Evolutionary conservation across 495 filamentous ascomycete genomes (phyloP), one percentile per base, ranked within the genome.

Genomic region (Lophiostoma macrostomum): DNA sequence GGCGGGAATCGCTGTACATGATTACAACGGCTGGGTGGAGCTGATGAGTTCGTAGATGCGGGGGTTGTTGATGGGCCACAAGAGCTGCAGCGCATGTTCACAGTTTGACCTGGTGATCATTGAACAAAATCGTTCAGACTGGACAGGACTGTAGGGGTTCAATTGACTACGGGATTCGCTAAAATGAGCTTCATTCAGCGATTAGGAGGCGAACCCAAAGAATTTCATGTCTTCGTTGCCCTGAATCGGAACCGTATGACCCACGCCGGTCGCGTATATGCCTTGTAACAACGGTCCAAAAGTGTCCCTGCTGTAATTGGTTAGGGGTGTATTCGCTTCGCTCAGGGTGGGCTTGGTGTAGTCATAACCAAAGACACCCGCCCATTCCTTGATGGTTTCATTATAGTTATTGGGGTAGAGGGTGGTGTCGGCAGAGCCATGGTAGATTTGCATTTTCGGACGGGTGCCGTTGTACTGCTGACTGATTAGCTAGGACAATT

Each of bases 361-460:
- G 37, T 50, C 27, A 20, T 54, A 63, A 1, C 73, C 75, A 13
- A 78, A 69, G 1, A 83, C 74, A 14, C 70, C 71, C 3, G 74
- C 69, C 80, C 80, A 83, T 66, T 83, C 75, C 72, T 80, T 79
- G 37, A 80, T 64, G 14, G 73, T 73, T 69, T 80, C 78, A 18
- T 70, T 49, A 40, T 67, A 79, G 60, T 77, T 79, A 57, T 68
- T 66, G 1, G 74, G 73, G 10, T 65, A 62, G 8, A 82, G 71
- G 4, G 79, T 73, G 4, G 50, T 58, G 44, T 83, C 80, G 10
- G 68, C 71, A 13, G 70, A 63, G 10, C 79, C 79, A 53, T 83
- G 80, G 50, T 70, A 70, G 44, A 82, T 74, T 61, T 80, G 74
- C 70, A 86, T 77, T 50, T 69, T 72, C 0, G 81, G 79, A 4